Percentiles rank a stretch among this genome's conserved stretches.
Conservation (phyloP, 371 early-diverging fungal genomes). For the Rhizopus microsporus region DNA sequence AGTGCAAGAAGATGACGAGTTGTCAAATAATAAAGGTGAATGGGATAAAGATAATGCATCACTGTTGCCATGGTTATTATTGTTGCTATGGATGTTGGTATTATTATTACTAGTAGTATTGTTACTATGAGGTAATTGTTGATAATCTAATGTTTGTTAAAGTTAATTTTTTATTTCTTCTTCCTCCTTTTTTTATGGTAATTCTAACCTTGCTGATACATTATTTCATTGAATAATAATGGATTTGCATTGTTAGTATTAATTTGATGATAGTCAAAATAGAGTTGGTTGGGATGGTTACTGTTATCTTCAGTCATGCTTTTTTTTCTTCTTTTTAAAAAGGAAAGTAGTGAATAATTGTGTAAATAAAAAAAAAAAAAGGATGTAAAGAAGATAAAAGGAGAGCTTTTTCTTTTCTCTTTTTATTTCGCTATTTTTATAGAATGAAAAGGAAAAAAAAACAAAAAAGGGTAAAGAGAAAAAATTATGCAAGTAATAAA, state of each 20-base stretch:
- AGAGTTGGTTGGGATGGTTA: conserved; percentile 3
- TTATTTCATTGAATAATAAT: neutral
- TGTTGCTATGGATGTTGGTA: neutral
- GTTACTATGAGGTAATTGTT: too few relatives aligned
- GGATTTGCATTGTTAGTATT: neutral
- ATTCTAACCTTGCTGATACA: conserved; percentile 4
- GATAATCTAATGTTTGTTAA: neutral
- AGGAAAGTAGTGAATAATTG: conserved; percentile 8
- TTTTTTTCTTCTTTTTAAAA: conserved; percentile 8
- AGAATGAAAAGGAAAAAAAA: too few relatives aligned
- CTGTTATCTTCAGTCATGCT: conserved; percentile 23
- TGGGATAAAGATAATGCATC: neutral
- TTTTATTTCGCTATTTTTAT: neutral
- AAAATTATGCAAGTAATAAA: neutral
- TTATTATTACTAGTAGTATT: neutral
- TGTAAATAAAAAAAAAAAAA: conserved; percentile 3
- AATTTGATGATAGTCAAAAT: conserved; percentile 6
- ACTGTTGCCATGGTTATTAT: neutral
- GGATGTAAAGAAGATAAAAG: conserved; percentile 1
- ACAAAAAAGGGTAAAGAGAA: neutral
- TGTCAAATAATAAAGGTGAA: neutral
- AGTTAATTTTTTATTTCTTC: conserved; percentile 10
- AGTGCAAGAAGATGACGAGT: neutral
- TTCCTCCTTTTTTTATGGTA: neutral
- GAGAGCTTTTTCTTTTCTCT: neutral